These are phyloP conservation scores for Cinchona pubescens DNA, from an alignment of 257 asterid genomes.

Conservation along the genomic window DNA sequence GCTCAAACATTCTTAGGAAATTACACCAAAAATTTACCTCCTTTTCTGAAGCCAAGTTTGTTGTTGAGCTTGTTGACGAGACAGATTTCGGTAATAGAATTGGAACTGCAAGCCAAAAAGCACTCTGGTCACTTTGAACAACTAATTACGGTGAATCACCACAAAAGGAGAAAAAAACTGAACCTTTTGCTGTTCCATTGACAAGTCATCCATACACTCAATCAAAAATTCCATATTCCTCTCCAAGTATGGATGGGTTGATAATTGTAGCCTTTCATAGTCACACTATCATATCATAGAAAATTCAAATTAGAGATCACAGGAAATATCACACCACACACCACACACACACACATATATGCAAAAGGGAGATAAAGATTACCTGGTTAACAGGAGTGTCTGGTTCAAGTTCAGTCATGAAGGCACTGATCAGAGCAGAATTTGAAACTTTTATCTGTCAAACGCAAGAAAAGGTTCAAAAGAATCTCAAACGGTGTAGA, in stretches of 20 bases:
- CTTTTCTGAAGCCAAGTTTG: conserved; percentile 97
- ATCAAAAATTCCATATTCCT: conserved; percentile 88
- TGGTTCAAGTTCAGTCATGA: conserved; percentile 88
- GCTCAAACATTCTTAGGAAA: neutral
- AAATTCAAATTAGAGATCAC: conserved; percentile 1
- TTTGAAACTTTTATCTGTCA: conserved; percentile 94
- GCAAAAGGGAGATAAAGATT: neutral
- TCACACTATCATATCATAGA: conserved; percentile 52
- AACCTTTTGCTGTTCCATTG: conserved; percentile 94
- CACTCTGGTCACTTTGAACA: conserved; percentile 3
- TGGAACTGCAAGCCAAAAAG: conserved; percentile 59
- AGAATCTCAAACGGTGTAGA: conserved; percentile 9
- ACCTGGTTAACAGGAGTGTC: conserved; percentile 91
- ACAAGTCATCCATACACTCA: conserved; percentile 98
- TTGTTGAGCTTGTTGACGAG: conserved; percentile 97
- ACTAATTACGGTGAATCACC: conserved; percentile 11
- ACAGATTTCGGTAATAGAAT: conserved; percentile 82
- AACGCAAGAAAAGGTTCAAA: neutral
- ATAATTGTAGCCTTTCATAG: conserved; percentile 81
- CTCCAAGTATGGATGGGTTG: conserved; percentile 76
- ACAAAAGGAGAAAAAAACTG: conserved; percentile 17
- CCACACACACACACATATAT: no score
- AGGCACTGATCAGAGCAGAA: conserved; percentile 94
- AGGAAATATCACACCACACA: neutral
- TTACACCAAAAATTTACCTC: conserved; percentile 44